Evolutionary conservation across 768 basidiomycete genomes (phyloP).

Genomic region (Boletus sensibilis): DNA sequence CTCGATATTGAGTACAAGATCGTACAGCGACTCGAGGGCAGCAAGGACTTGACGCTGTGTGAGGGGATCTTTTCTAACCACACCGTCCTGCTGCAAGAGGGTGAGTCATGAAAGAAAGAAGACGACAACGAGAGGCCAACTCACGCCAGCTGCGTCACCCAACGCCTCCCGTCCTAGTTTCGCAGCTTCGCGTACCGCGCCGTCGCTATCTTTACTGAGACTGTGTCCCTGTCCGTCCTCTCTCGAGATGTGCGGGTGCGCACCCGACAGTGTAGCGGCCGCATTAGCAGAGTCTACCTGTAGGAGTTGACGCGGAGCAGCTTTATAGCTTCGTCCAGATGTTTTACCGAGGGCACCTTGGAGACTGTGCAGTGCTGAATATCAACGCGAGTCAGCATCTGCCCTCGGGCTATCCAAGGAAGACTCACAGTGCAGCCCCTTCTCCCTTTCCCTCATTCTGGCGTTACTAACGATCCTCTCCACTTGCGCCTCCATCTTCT

Average conservation of each 20-base stretch:
- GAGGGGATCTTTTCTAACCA: slow-evolving; percentile 70
- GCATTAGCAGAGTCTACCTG: slow-evolving; percentile 69
- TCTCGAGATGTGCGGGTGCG: slow-evolving; percentile 52
- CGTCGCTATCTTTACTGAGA: slow-evolving; percentile 40
- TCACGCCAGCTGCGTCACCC: slow-evolving; percentile 56
- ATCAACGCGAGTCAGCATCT: slow-evolving; percentile 8
- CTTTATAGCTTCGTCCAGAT: slow-evolving; percentile 89
- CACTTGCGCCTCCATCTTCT: slow-evolving; percentile 92
- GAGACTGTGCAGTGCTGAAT: slow-evolving; percentile 65
- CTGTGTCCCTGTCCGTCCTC: slow-evolving; percentile 38
- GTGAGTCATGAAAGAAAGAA: not conserved
- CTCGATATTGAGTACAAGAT: slow-evolving; percentile 79
- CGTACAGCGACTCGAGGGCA: slow-evolving; percentile 83
- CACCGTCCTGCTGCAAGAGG: slow-evolving; percentile 51
- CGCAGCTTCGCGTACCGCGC: slow-evolving; percentile 70
- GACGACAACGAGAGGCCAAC: slow-evolving; percentile 1
- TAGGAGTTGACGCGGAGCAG: slow-evolving; percentile 93
- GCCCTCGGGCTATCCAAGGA: not conserved
- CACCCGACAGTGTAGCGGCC: slow-evolving; percentile 38
- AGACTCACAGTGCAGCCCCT: slow-evolving; percentile 58
- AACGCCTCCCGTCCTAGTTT: slow-evolving; percentile 74
- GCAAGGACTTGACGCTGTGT: slow-evolving; percentile 74
- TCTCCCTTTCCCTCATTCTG: slow-evolving; percentile 81
- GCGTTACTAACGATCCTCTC: slow-evolving; percentile 95
- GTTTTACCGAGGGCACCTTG: slow-evolving; percentile 96